Percentiles rank a stretch among this genome's conserved stretches.
phyloP scores from a whole-genome alignment of 306 rosid genomes.

The Cotoneaster glaucophyllus region DNA sequence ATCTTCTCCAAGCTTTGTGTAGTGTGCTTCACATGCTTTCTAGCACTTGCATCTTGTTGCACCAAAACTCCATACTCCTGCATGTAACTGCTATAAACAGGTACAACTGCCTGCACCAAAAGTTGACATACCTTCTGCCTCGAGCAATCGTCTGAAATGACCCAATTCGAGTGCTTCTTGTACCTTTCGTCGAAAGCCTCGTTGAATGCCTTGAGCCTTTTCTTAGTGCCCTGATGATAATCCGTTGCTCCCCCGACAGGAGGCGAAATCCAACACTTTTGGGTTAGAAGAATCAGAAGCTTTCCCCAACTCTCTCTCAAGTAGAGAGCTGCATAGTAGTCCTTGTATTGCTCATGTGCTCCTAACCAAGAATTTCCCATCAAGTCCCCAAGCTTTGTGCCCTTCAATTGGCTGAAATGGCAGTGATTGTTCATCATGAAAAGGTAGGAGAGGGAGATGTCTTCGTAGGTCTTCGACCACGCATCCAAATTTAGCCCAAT shows the following conservation, averaged over 20 bases:
- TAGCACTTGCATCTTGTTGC: constrained; percentile 45
- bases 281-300: constrained; percentile 33
- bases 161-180: constrained; percentile 64
- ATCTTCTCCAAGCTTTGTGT: constrained; percentile 49
- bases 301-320: constrained; percentile 76
- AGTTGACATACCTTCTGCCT: constrained; percentile 50
- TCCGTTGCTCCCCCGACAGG: background rate
- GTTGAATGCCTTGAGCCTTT: constrained; percentile 48
- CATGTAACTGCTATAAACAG: constrained; percentile 48
- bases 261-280: constrained; percentile 29
- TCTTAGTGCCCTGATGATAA: constrained; percentile 31
- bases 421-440: constrained; percentile 97
- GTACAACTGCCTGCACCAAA: constrained; percentile 62
- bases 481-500: constrained; percentile 60
- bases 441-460: constrained; percentile 52
- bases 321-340: constrained; percentile 70
- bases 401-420: constrained; percentile 58
- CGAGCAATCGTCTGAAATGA: constrained; percentile 44
- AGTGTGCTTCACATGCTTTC: constrained; percentile 45
- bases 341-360: constrained; percentile 74
- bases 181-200: constrained; percentile 49
- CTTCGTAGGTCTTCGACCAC: constrained; percentile 74
- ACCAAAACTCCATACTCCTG: constrained; percentile 35
- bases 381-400: constrained; percentile 56
- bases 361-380: constrained; percentile 83